Evolutionary conservation across 371 early-diverging fungal species (phyloP), one percentile per base, ranked within the genome.

Genomic region (Apophysomyces sp.): DNA sequence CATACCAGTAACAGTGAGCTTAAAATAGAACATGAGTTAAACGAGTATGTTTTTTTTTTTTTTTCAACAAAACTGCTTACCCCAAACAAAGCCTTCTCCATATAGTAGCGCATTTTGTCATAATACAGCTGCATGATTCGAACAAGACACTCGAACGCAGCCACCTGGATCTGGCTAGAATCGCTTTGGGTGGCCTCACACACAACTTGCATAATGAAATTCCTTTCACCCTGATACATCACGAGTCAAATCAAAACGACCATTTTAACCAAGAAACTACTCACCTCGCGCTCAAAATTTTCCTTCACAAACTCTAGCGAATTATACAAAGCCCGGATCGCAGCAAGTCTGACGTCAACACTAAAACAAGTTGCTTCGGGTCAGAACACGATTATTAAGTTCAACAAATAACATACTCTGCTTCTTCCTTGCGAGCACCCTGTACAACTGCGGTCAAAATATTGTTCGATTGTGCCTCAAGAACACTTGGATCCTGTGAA

Each of bases 181-280:
- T 76, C 68, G 69, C 89, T 85, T 80, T 94, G 94, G 21, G 96
- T 94, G 28, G 94, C 94, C 70, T 95, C 96, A 73, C 98, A 98
- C 12, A 98, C 94, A n/a, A 95, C 89, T 71, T 94, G 92, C 99
- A 98, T 98, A 60, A 98, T 95, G 61, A 91, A 93, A 78, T 98
- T 96, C 61, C 98, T 86, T 74, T 98, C 97, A 61, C 87, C 89
- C 80, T 87, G 58, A 58, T 34, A 54, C 28, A 30, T 62, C 31
- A 52, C 4, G 28, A 9, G 18, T 53, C 15, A 34, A 34, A 13
- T 13, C 34, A 34, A 34, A 8, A 34, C 13, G 55, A n/a, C 9
- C 30, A 39, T 57, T 57, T 62, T 15, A 41, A 34, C 15, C 52
- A 31, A 31, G 29, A 44, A 52, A 36, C 32, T 16, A 1, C 12